Percentiles rank a stretch among this genome's conserved stretches.
These are phyloP conservation scores for Russula sp. DNA, from an alignment of 768 basidiomycete species.

Conservation along the genomic window DNA sequence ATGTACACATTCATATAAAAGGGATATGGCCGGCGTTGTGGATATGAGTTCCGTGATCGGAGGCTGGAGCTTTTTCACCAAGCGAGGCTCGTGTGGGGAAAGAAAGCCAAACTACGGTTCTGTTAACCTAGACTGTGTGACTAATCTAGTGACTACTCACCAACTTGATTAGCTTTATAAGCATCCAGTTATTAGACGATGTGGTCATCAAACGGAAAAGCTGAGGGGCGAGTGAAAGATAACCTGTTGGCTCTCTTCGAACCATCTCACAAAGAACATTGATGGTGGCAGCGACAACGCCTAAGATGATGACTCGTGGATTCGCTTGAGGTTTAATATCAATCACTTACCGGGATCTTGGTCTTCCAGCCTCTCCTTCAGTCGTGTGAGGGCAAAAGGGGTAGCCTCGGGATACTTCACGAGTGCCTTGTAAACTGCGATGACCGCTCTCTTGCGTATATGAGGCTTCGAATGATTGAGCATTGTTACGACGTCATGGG, in stretches of 20 bases:
- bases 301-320: conserved; percentile 33
- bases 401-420: conserved; percentile 77
- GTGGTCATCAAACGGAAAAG: conserved; percentile 89
- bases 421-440: conserved; percentile 75
- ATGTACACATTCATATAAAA: conserved; percentile 96
- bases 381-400: conserved; percentile 52
- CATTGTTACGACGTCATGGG: conserved; percentile 77
- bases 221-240: conserved; percentile 83
- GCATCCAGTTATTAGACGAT: conserved; percentile 98
- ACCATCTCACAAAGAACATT: conserved; percentile 93
- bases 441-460: conserved; percentile 85
- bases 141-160: conserved; percentile 36
- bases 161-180: conserved; percentile 97
- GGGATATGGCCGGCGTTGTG: conserved; percentile 89
- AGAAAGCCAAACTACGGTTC: conserved; percentile 77
- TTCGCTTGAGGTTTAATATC: background rate
- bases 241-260: conserved; percentile 68
- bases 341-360: conserved; percentile 51
- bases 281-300: conserved; percentile 89
- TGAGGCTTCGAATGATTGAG: conserved; percentile 82
- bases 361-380: conserved; percentile 79
- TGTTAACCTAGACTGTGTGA: background rate
- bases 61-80: conserved; percentile 89
- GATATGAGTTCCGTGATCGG: conserved; percentile 95
- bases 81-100: conserved; percentile 84